Evolutionary conservation across 768 basidiomycete species (phyloP).

Genomic region (Leccinum fibrillosum): DNA sequence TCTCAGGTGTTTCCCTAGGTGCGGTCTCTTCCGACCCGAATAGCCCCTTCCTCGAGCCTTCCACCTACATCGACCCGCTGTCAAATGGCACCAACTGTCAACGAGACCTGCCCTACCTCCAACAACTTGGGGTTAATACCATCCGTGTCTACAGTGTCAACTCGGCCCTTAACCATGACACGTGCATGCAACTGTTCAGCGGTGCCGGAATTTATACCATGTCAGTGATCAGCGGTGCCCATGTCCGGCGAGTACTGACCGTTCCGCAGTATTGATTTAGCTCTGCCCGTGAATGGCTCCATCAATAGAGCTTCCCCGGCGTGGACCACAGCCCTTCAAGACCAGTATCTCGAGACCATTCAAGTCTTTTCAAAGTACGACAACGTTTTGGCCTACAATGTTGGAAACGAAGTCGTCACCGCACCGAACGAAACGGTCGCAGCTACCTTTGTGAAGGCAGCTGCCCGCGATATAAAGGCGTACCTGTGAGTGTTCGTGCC

Average conservation of each 20-base stretch:
- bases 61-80: conserved; percentile 78
- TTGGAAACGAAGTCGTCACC: conserved; percentile 82
- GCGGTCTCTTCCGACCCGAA: conserved; percentile 39
- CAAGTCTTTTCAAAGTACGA: conserved; percentile 79
- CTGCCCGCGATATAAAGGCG: conserved; percentile 82
- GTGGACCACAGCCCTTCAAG: conserved; percentile 80
- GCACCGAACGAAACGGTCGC: conserved; percentile 52
- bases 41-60: conserved; percentile 69
- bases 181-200: conserved; percentile 78
- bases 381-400: conserved; percentile 86
- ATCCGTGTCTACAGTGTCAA: conserved; percentile 88
- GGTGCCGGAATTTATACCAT: conserved; percentile 84
- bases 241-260: conserved; percentile 7
- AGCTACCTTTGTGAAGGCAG: conserved; percentile 84
- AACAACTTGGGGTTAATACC: conserved; percentile 74
- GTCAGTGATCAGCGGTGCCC: conserved; percentile 42
- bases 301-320: conserved; percentile 69
- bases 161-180: conserved; percentile 78
- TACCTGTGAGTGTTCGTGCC: conserved; percentile 61
- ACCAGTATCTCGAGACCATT: conserved; percentile 77
- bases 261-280: conserved; percentile 70
- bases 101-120: conserved; percentile 77
- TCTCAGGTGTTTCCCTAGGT: conserved; percentile 25
- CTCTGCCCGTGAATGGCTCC: conserved; percentile 82
- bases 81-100: conserved; percentile 62